A percentile compares a stretch with the other conserved stretches of the same genome.
Conservation (phyloP, 2,329 filamentous ascomycete species). For the Ophiostoma fasciatum region DNA sequence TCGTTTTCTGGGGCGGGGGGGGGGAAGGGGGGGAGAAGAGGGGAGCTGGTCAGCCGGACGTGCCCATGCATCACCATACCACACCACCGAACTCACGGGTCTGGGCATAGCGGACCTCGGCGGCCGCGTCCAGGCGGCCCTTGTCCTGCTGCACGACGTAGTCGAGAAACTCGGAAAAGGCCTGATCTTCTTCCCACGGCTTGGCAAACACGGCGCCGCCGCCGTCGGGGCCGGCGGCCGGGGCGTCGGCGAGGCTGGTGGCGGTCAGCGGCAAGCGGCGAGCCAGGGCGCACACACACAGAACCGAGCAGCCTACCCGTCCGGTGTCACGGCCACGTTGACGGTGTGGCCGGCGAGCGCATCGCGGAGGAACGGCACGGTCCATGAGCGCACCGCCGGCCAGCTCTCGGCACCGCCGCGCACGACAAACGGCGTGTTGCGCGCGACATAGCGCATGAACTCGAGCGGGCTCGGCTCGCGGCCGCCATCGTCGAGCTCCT, state of each 20-base stretch:
- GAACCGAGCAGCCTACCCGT: slow-evolving; percentile 39
- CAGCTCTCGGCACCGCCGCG: slow-evolving; percentile 47
- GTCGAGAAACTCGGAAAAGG: slow-evolving; percentile 47
- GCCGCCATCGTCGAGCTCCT: slow-evolving; percentile 35
- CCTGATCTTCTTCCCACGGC: slow-evolving; percentile 50
- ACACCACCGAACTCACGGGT: slow-evolving; percentile 46
- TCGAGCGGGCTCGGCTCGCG: slow-evolving; percentile 56
- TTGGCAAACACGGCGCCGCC: slow-evolving; percentile 50
- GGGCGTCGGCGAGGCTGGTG: slow-evolving; percentile 35
- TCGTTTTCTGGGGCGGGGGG: slow-evolving; percentile 77
- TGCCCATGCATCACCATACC: too few relatives aligned
- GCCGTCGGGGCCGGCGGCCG: slow-evolving; percentile 23
- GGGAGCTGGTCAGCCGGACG: too few relatives aligned
- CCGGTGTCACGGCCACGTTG: slow-evolving; percentile 65
- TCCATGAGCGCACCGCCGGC: slow-evolving; percentile 50
- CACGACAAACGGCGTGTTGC: slow-evolving; percentile 62
- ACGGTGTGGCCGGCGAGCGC: slow-evolving; percentile 42
- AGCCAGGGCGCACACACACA: too few relatives aligned
- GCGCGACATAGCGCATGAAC: slow-evolving; percentile 63
- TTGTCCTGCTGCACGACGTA: slow-evolving; percentile 45
- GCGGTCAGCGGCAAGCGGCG: not conserved
- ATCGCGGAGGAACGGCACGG: slow-evolving; percentile 39
- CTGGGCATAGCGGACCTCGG: slow-evolving; percentile 56
- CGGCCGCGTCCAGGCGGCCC: slow-evolving; percentile 13
- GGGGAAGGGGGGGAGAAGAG: too few relatives aligned